Conservation (phyloP, 176 grass and related monocot species). For the Cenchrus americanus region DNA sequence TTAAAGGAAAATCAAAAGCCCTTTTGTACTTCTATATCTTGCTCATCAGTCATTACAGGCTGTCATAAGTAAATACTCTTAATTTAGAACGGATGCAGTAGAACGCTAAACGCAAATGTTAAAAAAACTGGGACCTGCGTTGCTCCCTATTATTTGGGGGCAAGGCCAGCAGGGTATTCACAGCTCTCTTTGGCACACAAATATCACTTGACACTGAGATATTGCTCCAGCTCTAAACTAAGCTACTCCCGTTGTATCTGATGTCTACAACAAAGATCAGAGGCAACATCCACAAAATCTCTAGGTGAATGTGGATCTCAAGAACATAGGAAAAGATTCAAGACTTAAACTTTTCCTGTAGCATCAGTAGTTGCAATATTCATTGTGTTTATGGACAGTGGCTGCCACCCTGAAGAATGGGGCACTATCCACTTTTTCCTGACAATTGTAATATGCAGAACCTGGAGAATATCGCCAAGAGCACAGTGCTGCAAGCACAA, state of each 20-base stretch:
- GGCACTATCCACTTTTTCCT: conserved; percentile 82
- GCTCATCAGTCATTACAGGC: not conserved
- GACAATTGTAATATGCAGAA: conserved; percentile 59
- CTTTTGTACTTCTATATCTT: conserved; percentile 6
- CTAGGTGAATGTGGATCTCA: not conserved
- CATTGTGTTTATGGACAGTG: conserved; percentile 65
- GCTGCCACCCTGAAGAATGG: conserved; percentile 77
- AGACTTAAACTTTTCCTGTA: conserved; percentile 20
- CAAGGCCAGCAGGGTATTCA: not conserved
- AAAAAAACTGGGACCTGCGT: conserved; percentile 11
- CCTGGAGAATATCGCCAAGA: conserved; percentile 75
- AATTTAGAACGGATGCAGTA: too few relatives aligned
- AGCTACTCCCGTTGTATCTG: conserved; percentile 1
- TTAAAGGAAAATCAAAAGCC: not conserved
- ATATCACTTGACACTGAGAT: not conserved
- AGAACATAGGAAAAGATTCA: conserved; percentile 34
- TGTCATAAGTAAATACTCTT: not conserved
- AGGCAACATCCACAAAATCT: not conserved
- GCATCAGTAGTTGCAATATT: conserved; percentile 33
- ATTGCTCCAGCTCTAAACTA: not conserved
- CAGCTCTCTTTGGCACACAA: not conserved
- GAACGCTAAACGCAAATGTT: not conserved
- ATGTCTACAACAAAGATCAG: not conserved
- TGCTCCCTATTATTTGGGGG: not conserved
- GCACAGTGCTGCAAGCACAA: conserved; percentile 64